phyloP scores from a whole-genome alignment of 495 filamentous ascomycete species.

The Penicillium parvum region DNA sequence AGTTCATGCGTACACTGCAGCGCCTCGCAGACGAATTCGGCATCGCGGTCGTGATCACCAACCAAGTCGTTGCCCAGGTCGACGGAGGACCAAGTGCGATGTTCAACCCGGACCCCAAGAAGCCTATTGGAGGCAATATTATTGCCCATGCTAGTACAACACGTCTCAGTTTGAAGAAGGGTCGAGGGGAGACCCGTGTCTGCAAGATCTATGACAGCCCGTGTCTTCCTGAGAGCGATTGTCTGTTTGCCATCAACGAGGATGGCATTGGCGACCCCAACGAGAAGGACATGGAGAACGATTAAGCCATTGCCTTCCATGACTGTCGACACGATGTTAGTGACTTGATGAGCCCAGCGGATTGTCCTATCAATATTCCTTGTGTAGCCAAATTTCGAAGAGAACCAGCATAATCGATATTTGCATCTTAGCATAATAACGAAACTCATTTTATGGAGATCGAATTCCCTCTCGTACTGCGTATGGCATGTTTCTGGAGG shows the following conservation, averaged over 20 bases:
- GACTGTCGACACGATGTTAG: slow-evolving; percentile 25
- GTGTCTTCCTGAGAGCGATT: slow-evolving; percentile 93
- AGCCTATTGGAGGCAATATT: slow-evolving; percentile 97
- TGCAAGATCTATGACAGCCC: slow-evolving; percentile 99
- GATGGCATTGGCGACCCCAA: slow-evolving; percentile 94
- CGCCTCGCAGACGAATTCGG: slow-evolving; percentile 96
- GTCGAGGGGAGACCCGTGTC: slow-evolving; percentile 87
- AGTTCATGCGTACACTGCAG: slow-evolving; percentile 94
- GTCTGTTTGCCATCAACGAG: slow-evolving; percentile 93
- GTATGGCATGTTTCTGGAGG: too few species aligned
- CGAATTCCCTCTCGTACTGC: too few species aligned
- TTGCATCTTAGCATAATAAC: too few species aligned
- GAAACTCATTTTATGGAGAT: too few species aligned
- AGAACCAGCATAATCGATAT: too few species aligned
- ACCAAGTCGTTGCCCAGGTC: slow-evolving; percentile 97
- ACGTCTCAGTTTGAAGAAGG: slow-evolving; percentile 85
- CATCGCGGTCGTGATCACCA: slow-evolving; percentile 97
- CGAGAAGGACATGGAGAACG: slow-evolving; percentile 92
- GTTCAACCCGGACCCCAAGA: slow-evolving; percentile 99
- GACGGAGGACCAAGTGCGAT: slow-evolving; percentile 93
- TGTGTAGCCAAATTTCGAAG: neutral
- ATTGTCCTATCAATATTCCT: slow-evolving; percentile 10
- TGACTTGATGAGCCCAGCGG: slow-evolving; percentile 28
- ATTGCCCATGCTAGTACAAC: slow-evolving; percentile 97
- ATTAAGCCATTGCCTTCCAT: slow-evolving; percentile 26